Evolutionary conservation across 1,284 basidiomycete genomes (phyloP), one percentile per base, ranked within the genome.

Genomic region (Boletus semigastroideus): DNA sequence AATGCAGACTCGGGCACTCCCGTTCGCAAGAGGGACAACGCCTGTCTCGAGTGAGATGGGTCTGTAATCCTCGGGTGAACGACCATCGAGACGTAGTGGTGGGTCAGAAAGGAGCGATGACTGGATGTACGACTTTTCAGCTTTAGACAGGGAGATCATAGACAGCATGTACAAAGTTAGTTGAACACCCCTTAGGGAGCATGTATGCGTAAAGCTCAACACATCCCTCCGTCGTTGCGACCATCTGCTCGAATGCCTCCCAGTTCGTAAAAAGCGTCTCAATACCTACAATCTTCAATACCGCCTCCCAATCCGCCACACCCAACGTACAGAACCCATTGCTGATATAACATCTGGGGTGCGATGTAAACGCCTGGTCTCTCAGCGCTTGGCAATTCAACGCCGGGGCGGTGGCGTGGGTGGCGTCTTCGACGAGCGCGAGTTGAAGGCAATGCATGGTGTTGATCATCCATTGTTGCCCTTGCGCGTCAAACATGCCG

Each of bases 121-220:
- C 57, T 82, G 81, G 37, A 89, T 86, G 64, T 86, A 92, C 2
- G 87, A 80, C 61, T 80, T 81, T 72, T 91, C 89, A 1, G 87
- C 79, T 61, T 90, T 90, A 45, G 88, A 90, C 47, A 83, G 68
- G 2, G 78, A 75, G 14, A 66, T 50, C 54, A 62, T n/a, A n/a
- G n/a, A n/a, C n/a, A n/a, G n/a, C n/a, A n/a, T n/a, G n/a, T n/a
- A n/a, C 2, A n/a, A 34, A 19, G 9, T 8, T 25, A 54, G 25
- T 7, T 7, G 34, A 65, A 48, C n/a, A 63, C 11, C 40, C 53
- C 34, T 13, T 45, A 19, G 20, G 33, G 2, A 63, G 45, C 52
- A 66, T 43, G 11, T 48, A 64, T 25, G 28, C 43, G 19, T 54
- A 58, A 52, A 64, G 55, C 28, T 2, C 52, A 2, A 0, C 51